A percentile compares a stretch with the other conserved stretches of the same genome.
Evolutionary conservation across 2,329 filamentous ascomycete genomes (phyloP).

Genomic region (Aspergillus costaricaensis): DNA sequence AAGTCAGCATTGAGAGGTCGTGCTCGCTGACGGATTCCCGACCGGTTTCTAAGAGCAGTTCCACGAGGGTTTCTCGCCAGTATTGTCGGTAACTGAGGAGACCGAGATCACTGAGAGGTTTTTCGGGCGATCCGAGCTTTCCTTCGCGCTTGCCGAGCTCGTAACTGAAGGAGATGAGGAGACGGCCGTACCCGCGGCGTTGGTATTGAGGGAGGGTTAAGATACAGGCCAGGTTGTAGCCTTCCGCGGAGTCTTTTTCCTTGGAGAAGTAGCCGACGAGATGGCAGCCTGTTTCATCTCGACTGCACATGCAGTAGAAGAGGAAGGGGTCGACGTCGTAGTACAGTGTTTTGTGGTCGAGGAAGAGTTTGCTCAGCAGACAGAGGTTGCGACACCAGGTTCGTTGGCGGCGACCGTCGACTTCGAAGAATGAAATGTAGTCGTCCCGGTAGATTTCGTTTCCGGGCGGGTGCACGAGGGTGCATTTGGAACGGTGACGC

Average conservation of each 20-base stretch:
- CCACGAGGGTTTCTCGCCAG: constrained; percentile 94
- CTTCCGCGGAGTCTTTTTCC: constrained; percentile 94
- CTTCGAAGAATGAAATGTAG: constrained; percentile 93
- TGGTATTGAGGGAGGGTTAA: constrained; percentile 95
- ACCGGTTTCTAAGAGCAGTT: constrained; percentile 74
- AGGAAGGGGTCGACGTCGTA: constrained; percentile 97
- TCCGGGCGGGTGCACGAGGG: constrained; percentile 85
- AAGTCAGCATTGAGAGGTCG: constrained; percentile 72
- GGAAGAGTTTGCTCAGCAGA: constrained; percentile 89
- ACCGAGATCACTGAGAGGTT: constrained; percentile 90
- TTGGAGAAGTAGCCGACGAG: constrained; percentile 99
- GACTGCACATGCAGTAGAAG: constrained; percentile 96
- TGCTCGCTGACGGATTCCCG: constrained; percentile 75
- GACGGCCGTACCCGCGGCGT: constrained; percentile 85
- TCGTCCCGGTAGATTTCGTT: constrained; percentile 97
- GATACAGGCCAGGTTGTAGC: constrained; percentile 98
- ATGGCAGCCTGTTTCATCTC: constrained; percentile 87
- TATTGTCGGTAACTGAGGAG: constrained; percentile 93
- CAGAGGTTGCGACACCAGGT: constrained; percentile 99
- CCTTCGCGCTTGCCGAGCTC: constrained; percentile 93
- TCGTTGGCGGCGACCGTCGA: constrained; percentile 93
- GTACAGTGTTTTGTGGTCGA: constrained; percentile 98
- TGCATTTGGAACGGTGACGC: constrained; percentile 87
- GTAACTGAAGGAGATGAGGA: constrained; percentile 97
- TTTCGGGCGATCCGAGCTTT: constrained; percentile 94